phyloP scores from a whole-genome alignment of 2,329 filamentous ascomycete genomes.

The Pseudocercospora vitis region DNA sequence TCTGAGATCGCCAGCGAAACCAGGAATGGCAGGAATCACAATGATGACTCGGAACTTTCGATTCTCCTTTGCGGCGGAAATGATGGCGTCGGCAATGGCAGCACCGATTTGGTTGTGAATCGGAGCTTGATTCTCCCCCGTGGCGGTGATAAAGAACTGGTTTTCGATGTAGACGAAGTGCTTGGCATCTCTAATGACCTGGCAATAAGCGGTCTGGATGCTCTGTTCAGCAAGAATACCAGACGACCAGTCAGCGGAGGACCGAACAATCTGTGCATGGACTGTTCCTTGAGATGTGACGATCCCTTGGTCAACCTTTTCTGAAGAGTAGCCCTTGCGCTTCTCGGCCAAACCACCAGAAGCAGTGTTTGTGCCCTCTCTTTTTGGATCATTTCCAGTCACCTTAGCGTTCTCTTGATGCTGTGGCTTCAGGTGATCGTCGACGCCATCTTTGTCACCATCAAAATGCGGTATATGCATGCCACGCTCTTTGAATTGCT shows the following conservation, averaged over 20 bases:
- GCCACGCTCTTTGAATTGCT: constrained; percentile 27
- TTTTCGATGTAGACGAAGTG: constrained; percentile 98
- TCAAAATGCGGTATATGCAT: constrained; percentile 22
- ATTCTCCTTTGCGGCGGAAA: constrained; percentile 75
- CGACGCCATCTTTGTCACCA: constrained; percentile 17
- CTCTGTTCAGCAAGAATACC: constrained; percentile 82
- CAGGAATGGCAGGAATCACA: constrained; percentile 85
- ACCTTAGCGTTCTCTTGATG: constrained; percentile 36
- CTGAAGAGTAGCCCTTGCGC: constrained; percentile 27
- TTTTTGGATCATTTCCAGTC: constrained; percentile 37
- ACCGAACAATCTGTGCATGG: constrained; percentile 81
- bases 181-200: constrained; percentile 81
- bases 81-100: constrained; percentile 86
- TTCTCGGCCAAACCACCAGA: constrained; percentile 37
- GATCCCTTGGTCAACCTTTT: constrained; percentile 25
- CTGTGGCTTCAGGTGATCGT: constrained; percentile 13
- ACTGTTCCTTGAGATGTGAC: constrained; percentile 65
- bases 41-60: constrained; percentile 91
- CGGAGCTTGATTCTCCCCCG: constrained; percentile 80
- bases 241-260: constrained; percentile 89
- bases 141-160: constrained; percentile 88
- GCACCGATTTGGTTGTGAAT: constrained; percentile 84
- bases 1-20: constrained; percentile 87
- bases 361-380: constrained; percentile 35
- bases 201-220: constrained; percentile 83